These are phyloP conservation scores for Tarenaya hassleriana DNA, from an alignment of 345 rosid species.

Conservation along the genomic window DNA sequence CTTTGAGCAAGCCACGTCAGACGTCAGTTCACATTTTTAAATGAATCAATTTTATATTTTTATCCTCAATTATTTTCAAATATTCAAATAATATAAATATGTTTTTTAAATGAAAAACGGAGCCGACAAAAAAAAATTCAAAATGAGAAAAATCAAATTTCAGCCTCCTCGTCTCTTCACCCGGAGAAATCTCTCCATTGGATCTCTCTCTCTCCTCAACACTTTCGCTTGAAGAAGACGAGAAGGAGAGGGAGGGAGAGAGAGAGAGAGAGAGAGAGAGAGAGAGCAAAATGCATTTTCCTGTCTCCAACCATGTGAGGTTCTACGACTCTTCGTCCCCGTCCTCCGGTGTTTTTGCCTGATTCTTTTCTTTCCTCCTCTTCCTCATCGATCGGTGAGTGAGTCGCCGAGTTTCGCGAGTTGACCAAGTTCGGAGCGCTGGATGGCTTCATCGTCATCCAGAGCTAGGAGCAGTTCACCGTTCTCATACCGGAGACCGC, in stretches of 20 bases:
- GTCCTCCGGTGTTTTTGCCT: slow-evolving; percentile 18
- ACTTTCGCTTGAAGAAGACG: slow-evolving; percentile 62
- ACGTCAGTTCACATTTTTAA: too few relatives aligned
- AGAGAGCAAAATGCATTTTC: slow-evolving; percentile 33
- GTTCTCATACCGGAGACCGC: slow-evolving; percentile 59
- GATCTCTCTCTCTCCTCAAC: slow-evolving; percentile 39
- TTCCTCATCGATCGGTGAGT: slow-evolving; percentile 13
- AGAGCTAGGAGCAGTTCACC: slow-evolving; percentile 84
- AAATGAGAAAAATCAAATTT: slow-evolving; percentile 15
- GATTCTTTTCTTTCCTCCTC: slow-evolving; percentile 12
- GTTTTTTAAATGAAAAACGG: slow-evolving; percentile 13
- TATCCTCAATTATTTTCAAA: slow-evolving; percentile 20
- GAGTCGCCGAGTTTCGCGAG: slow-evolving; percentile 38
- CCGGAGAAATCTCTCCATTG: slow-evolving; percentile 15
- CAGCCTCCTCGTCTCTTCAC: slow-evolving; percentile 25
- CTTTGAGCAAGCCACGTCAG: slow-evolving; percentile 18
- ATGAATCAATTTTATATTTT: background rate
- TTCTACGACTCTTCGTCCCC: slow-evolving; percentile 47
- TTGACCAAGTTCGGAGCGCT: slow-evolving; percentile 14
- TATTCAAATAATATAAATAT: slow-evolving; percentile 14
- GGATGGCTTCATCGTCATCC: slow-evolving; percentile 81
- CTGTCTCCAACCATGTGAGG: slow-evolving; percentile 61
- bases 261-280: background rate
- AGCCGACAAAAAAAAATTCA: slow-evolving; percentile 19
- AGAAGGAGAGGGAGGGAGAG: slow-evolving; percentile 21